A percentile compares a stretch with the other conserved stretches of the same genome.
Evolutionary conservation across 192 early-diverging fungal species (phyloP).

Genomic region (Gryganskiella cystojenkinii): DNA sequence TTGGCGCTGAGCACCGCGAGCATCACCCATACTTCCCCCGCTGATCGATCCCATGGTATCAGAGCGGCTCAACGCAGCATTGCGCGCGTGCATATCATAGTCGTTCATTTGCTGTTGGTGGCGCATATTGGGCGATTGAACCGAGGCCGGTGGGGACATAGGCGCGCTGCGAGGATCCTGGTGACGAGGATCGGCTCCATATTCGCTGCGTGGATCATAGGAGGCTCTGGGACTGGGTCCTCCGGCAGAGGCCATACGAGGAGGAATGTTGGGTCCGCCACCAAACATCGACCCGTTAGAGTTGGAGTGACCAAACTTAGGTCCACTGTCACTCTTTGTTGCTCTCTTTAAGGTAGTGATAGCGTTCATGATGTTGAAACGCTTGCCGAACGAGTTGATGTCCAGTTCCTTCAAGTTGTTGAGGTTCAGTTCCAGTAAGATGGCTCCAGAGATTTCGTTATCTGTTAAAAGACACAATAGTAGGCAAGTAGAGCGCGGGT

Average conservation of each 20-base stretch:
- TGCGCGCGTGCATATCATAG: constrained; percentile 21
- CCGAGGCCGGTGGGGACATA: constrained; percentile 17
- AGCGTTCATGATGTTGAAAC: constrained; percentile 70
- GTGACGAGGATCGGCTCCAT: constrained; percentile 3
- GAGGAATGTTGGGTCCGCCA: constrained; percentile 25
- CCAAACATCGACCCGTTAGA: constrained; percentile 14
- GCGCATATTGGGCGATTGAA: constrained; percentile 26
- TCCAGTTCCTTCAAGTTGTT: constrained; percentile 72
- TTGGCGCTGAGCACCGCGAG: constrained; percentile 19
- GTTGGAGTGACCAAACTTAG: constrained; percentile 3
- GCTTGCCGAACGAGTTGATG: constrained; percentile 66
- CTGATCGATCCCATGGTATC: constrained; percentile 22
- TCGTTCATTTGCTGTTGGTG: constrained; percentile 6
- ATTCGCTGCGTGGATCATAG: constrained; percentile 22
- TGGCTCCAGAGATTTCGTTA: constrained; percentile 71
- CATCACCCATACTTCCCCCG: constrained; percentile 11
- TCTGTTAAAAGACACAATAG: constrained; percentile 42
- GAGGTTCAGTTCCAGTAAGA: constrained; percentile 66
- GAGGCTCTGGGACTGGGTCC: constrained; percentile 14
- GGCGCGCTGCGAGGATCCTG: constrained; percentile 15
- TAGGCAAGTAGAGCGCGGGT: not conserved
- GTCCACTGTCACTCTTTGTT: constrained; percentile 14
- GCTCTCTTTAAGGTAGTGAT: constrained; percentile 62
- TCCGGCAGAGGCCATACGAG: constrained; percentile 17
- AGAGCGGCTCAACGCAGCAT: constrained; percentile 13